These are phyloP conservation scores for Pythium myriotylum DNA, from an alignment of 352 stramenopile species.

Conservation along the genomic window DNA sequence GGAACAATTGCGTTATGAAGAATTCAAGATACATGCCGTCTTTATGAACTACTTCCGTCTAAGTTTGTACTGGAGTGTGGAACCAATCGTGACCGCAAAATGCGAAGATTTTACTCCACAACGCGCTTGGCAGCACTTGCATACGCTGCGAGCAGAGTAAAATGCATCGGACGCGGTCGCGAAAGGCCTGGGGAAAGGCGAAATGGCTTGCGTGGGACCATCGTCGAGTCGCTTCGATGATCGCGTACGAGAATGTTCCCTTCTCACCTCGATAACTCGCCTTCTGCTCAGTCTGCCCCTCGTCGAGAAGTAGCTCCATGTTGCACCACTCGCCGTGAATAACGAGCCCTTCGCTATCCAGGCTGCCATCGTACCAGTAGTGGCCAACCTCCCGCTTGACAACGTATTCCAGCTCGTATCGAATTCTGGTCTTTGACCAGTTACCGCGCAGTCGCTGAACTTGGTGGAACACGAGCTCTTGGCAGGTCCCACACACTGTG, in stretches of 20 bases:
- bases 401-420: constrained; percentile 60
- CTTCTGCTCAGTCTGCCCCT: background rate
- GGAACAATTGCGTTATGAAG: too few relatives aligned
- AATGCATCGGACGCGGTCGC: constrained; percentile 34
- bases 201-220: constrained; percentile 54
- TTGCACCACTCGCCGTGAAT: constrained; percentile 57
- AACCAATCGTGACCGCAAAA: constrained; percentile 72
- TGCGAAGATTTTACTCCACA: constrained; percentile 57
- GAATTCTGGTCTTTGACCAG: constrained; percentile 38
- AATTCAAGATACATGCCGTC: too few relatives aligned
- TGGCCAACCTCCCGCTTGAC: constrained; percentile 60
- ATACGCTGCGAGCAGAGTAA: constrained; percentile 51
- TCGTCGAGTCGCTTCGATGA: constrained; percentile 38
- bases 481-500: constrained; percentile 38
- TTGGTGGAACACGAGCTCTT: constrained; percentile 67
- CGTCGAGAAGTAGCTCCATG: constrained; percentile 32
- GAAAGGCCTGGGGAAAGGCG: constrained; percentile 49
- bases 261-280: constrained; percentile 41
- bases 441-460: constrained; percentile 38
- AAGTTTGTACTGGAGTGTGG: too few relatives aligned
- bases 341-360: constrained; percentile 46
- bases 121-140: constrained; percentile 40
- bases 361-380: constrained; percentile 48
- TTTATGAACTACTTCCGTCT: too few relatives aligned
- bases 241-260: constrained; percentile 58